Evolutionary conservation across 441 rosid genomes (phyloP), one percentile per base, ranked within the genome.

Genomic region (Adansonia madagascariensis): DNA sequence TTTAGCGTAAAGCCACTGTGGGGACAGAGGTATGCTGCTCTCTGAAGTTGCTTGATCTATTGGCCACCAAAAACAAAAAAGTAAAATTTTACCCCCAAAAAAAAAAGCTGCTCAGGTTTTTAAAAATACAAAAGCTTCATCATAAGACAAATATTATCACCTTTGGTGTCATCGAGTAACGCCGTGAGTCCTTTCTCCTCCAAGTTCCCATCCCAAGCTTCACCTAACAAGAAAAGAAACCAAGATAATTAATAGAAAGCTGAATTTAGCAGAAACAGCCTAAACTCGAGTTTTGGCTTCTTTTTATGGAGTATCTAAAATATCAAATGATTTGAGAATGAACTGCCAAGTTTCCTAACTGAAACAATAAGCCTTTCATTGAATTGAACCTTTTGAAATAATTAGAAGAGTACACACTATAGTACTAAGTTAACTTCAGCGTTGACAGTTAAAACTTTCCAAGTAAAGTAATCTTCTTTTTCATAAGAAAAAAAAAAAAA

Each of bases 1-100:
- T 85, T 87, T 91, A 71, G 89, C 80, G 74, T 91, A 89, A 71
- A 91, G 95, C 95, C 95, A 89, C 82, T 91, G 95, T 18, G 95
- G 95, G 71, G 93, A 91, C 80, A 91, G 78, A 15, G 95, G 95
- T 15, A 91, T 87, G 81, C 86, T 89, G 86, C 82, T 88, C 63
- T 91, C 95, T 63, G 86, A 82, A 41, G 77, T 83, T 73, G 77
- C 60, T 78, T 82, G 93, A 83, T 89, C 95, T 89, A 88, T 76
- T 10, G 71, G 60, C 50, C 61, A 78, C 47, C 6, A 7, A 27
- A 62, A 74, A 57, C 9, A 43, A 7, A 24, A 47, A n/a, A 3
- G 6, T 35, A 22, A 22, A 7, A 50, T 11, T 50, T 66, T 63
- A 35, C 31, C 35, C 31, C 35, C 2, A 27, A 64, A 39, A 0